Evolutionary conservation across 768 basidiomycete genomes (phyloP).

Genomic region (Glaciozyma martinii): DNA sequence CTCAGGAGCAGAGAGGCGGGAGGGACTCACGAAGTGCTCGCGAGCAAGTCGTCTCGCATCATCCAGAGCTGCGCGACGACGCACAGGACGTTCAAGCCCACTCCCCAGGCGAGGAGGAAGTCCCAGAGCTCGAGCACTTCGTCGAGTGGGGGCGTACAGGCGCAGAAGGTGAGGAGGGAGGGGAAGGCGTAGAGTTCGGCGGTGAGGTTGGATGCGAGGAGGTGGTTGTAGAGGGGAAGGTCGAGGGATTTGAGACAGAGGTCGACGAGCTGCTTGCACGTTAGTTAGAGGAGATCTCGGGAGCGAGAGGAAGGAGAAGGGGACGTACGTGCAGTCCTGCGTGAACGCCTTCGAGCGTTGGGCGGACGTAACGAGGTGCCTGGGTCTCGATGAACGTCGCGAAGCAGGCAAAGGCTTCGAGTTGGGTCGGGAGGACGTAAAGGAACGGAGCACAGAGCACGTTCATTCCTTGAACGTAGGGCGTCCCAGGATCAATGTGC

Average conservation of each 20-base stretch:
- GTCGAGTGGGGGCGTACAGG: constrained; percentile 90
- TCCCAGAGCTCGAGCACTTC: constrained; percentile 95
- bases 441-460: constrained; percentile 96
- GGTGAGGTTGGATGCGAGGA: constrained; percentile 80
- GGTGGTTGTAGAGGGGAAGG: constrained; percentile 66
- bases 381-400: constrained; percentile 88
- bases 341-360: constrained; percentile 91
- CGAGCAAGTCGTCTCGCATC: constrained; percentile 84
- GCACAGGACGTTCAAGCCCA: constrained; percentile 90
- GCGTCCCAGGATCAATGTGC: constrained; percentile 14
- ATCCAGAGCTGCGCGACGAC: constrained; percentile 90
- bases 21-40: constrained; percentile 52
- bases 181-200: constrained; percentile 98
- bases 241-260: constrained; percentile 86
- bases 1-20: background rate
- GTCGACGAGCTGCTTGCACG: constrained; percentile 65
- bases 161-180: constrained; percentile 88
- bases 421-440: constrained; percentile 91
- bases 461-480: constrained; percentile 44
- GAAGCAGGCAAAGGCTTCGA: constrained; percentile 98
- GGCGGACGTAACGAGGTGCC: constrained; percentile 94
- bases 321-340: constrained; percentile 71
- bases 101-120: constrained; percentile 90
- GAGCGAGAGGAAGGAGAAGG: background rate
- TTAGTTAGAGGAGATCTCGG: background rate